Conservation (phyloP, 78 protist species). For the Dictyostelium purpureum region DNA sequence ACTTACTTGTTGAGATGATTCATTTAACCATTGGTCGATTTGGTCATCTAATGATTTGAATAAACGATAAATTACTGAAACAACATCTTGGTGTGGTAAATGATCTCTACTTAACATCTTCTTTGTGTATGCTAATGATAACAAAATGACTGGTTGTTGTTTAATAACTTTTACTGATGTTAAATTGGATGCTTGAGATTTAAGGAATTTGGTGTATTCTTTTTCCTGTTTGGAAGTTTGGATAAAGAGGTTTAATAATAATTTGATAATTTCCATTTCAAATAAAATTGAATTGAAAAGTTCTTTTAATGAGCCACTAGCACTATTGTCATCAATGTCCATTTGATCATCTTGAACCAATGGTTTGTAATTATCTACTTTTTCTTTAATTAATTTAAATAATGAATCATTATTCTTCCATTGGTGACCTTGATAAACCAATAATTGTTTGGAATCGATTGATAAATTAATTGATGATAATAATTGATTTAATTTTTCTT, state of each 20-base stretch:
- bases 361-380: slow-evolving; percentile 2
- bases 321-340: neutral
- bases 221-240: slow-evolving; percentile 9
- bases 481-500: neutral
- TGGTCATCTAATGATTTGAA: slow-evolving; percentile 44
- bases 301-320: neutral
- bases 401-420: slow-evolving; percentile 69
- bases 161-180: neutral
- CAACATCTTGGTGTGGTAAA: slow-evolving; percentile 8
- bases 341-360: neutral
- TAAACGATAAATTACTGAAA: slow-evolving; percentile 11
- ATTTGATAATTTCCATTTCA: neutral
- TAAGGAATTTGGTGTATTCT: neutral
- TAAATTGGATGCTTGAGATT: neutral
- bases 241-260: neutral
- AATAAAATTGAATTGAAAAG: neutral
- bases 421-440: slow-evolving; percentile 58
- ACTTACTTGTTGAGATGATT: neutral
- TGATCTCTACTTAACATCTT: slow-evolving; percentile 23
- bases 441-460: neutral
- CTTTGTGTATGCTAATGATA: neutral
- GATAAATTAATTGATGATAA: neutral
- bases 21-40: slow-evolving; percentile 32
- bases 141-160: neutral
- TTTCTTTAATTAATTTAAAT: slow-evolving; percentile 24